A percentile compares a stretch with the other conserved stretches of the same genome.
Evolutionary conservation across 306 rosid genomes (phyloP).

Genomic region (Luffa aegyptiaca): DNA sequence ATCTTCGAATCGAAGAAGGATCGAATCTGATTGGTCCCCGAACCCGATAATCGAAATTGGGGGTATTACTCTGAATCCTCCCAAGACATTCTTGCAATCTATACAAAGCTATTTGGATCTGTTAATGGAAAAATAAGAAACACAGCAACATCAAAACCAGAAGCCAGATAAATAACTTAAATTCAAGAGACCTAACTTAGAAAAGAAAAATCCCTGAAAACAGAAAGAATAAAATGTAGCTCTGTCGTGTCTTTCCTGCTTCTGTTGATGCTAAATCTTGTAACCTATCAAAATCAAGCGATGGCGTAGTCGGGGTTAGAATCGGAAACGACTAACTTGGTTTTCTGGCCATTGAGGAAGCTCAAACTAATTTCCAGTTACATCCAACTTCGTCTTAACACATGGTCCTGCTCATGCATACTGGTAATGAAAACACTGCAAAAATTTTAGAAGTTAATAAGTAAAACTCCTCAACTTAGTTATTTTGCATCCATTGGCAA

Average conservation of each 20-base stretch:
- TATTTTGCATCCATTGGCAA: neutral
- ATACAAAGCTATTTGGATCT: constrained; percentile 19
- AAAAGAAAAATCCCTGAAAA: neutral
- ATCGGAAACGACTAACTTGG: neutral
- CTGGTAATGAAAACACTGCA: neutral
- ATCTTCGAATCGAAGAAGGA: no score
- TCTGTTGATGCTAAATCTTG: neutral
- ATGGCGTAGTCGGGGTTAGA: neutral
- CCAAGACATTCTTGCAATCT: constrained; percentile 20
- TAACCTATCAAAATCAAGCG: neutral
- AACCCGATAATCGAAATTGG: no score
- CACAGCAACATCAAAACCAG: constrained; percentile 9
- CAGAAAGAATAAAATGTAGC: neutral
- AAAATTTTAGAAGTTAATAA: neutral
- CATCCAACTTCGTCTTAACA: neutral
- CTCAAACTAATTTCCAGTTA: neutral
- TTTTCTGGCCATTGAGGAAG: constrained; percentile 3
- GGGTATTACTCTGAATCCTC: no score
- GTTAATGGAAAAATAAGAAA: constrained; percentile 10
- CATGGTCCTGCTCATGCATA: neutral
- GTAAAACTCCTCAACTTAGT: neutral
- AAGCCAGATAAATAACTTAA: neutral
- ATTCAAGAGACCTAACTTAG: neutral
- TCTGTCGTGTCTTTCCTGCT: neutral
- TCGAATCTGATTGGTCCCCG: no score